Percentiles rank a stretch among this genome's conserved stretches.
Conservation (phyloP, 441 rosid genomes). For the Lagerstroemia fauriei region DNA sequence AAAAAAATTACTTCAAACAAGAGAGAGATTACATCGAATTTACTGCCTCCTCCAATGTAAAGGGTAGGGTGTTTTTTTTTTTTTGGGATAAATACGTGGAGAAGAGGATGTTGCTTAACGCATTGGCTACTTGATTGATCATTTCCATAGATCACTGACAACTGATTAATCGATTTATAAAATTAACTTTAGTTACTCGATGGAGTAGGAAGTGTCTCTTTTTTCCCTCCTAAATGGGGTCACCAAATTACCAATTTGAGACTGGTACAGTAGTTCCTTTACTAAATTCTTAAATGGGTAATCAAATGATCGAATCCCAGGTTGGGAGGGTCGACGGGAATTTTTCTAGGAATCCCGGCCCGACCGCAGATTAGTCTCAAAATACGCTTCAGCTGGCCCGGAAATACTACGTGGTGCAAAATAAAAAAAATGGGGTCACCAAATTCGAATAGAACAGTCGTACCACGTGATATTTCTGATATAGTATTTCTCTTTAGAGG, state of each 20-base stretch:
- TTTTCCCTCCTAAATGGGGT: slow-evolving; percentile 32
- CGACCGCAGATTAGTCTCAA: too few relatives aligned
- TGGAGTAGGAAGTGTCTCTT: not conserved
- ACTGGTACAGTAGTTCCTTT: too few relatives aligned
- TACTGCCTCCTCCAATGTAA: not conserved
- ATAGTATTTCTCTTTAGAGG: too few relatives aligned
- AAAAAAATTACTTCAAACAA: slow-evolving; percentile 22
- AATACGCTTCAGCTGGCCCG: too few relatives aligned
- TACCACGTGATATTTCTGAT: too few relatives aligned
- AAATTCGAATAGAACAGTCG: too few relatives aligned
- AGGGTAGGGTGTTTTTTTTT: slow-evolving; percentile 6
- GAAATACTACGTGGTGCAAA: too few relatives aligned
- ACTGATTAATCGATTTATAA: not conserved
- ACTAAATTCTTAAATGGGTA: too few relatives aligned
- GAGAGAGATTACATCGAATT: not conserved
- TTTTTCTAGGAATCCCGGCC: too few relatives aligned
- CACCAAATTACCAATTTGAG: not conserved
- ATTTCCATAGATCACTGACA: not conserved
- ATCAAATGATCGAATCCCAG: too few relatives aligned
- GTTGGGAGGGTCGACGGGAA: too few relatives aligned
- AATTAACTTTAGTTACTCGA: not conserved
- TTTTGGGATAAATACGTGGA: not conserved
- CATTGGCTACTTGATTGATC: slow-evolving; percentile 35
- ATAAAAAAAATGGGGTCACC: too few relatives aligned
- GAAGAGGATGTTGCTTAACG: slow-evolving; percentile 68